Conservation (phyloP, 2,329 filamentous ascomycete genomes). For the Cryphonectria naterciae region DNA sequence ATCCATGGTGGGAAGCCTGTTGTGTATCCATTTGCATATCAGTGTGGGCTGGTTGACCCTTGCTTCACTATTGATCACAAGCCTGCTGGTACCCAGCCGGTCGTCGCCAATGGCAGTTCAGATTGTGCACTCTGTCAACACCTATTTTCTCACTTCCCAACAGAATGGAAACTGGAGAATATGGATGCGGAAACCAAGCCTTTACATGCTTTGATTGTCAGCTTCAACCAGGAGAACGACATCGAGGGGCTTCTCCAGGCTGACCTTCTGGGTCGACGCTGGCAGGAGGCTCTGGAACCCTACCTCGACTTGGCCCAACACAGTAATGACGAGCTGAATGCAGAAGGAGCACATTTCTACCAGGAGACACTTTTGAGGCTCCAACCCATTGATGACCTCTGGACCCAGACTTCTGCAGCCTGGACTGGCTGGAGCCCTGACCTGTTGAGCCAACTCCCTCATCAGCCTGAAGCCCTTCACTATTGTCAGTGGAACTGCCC, state of each 20-base stretch:
- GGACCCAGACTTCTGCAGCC: not conserved
- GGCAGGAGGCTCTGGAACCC: constrained; percentile 1
- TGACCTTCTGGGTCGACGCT: not conserved
- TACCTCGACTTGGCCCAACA: not conserved
- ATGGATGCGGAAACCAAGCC: not conserved
- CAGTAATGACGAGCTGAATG: not conserved
- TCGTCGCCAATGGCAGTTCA: too few relatives aligned
- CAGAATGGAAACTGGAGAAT: not conserved
- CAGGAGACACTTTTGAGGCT: not conserved
- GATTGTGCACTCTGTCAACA: not conserved
- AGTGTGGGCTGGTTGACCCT: not conserved
- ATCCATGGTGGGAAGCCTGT: not conserved
- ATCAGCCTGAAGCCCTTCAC: not conserved
- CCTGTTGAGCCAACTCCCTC: too few relatives aligned
- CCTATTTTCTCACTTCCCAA: not conserved
- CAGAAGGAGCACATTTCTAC: not conserved
- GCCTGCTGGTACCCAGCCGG: not conserved
- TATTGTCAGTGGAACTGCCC: not conserved
- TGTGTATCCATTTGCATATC: constrained; percentile 2
- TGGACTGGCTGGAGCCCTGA: not conserved
- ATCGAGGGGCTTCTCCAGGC: not conserved
- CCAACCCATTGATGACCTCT: not conserved
- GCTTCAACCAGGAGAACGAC: constrained; percentile 1
- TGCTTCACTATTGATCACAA: not conserved
- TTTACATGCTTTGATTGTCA: not conserved